phyloP scores from a whole-genome alignment of 352 stramenopile species.

The Phytophthora ramorum region DNA sequence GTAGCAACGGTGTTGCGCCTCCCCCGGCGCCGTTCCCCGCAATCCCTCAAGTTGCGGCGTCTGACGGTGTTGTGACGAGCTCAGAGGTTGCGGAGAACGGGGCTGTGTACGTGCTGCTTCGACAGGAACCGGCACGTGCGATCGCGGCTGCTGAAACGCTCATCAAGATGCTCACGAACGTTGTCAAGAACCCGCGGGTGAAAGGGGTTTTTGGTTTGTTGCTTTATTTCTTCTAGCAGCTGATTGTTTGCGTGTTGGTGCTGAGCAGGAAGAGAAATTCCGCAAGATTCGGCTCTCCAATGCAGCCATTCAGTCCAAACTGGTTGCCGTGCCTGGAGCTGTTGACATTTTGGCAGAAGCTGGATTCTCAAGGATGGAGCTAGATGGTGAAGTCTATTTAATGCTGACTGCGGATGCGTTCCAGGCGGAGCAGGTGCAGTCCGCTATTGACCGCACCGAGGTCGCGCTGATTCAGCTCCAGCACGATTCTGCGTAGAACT shows the following conservation, averaged over 20 bases:
- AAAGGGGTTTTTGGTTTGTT: neutral
- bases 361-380: constrained; percentile 46
- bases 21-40: constrained; percentile 30
- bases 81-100: constrained; percentile 29
- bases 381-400: constrained; percentile 69
- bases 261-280: constrained; percentile 71
- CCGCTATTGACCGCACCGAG: constrained; percentile 62
- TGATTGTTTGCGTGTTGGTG: neutral
- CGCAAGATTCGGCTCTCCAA: constrained; percentile 72
- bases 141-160: constrained; percentile 70
- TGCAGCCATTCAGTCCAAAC: constrained; percentile 64
- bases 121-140: constrained; percentile 53
- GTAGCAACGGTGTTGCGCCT: constrained; percentile 2
- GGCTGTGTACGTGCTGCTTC: constrained; percentile 70
- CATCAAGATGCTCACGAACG: constrained; percentile 76
- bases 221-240: neutral
- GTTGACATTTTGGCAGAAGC: constrained; percentile 68
- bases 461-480: constrained; percentile 74
- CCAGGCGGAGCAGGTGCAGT: constrained; percentile 55
- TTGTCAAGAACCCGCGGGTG: constrained; percentile 68
- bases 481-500: constrained; percentile 48
- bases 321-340: constrained; percentile 62
- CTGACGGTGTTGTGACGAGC: neutral
- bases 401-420: constrained; percentile 50
- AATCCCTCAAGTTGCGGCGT: constrained; percentile 16